Percentiles rank a stretch among this genome's conserved stretches.
These are phyloP conservation scores for Aegilops speltoides DNA, from an alignment of 176 grass and related monocot species.

Conservation along the genomic window DNA sequence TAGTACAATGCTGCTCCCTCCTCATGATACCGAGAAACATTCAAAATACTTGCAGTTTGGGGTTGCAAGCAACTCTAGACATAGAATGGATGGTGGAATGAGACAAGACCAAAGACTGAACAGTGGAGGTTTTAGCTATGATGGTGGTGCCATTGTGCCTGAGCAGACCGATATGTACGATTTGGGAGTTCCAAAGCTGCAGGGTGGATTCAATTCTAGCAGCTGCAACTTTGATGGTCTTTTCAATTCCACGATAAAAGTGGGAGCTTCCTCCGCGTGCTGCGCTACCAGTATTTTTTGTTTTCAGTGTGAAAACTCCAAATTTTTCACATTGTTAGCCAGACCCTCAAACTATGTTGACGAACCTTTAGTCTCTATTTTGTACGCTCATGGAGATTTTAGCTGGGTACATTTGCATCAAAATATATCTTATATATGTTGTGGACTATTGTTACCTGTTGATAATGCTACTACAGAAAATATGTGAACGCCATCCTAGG, in stretches of 20 bases:
- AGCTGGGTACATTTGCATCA: no score
- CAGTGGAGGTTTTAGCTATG: constrained; percentile 44
- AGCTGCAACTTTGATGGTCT: constrained; percentile 73
- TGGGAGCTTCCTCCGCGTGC: no score
- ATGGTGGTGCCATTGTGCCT: constrained; percentile 26
- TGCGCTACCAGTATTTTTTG: no score
- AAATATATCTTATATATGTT: no score
- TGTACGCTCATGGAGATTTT: no score
- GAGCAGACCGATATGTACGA: constrained; percentile 29
- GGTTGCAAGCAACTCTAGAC: constrained; percentile 33
- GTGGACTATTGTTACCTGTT: no score
- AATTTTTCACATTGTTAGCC: no score
- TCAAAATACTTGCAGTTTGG: constrained; percentile 62
- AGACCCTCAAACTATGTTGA: no score
- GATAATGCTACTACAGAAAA: no score
- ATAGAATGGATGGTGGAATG: constrained; percentile 44
- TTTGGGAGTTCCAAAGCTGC: constrained; percentile 50
- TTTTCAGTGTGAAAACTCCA: no score
- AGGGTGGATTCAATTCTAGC: constrained; percentile 56
- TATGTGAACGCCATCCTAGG: no score
- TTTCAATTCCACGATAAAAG: constrained; percentile 88
- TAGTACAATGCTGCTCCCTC: constrained; percentile 27
- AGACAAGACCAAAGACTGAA: constrained; percentile 57
- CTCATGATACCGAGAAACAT: constrained; percentile 22
- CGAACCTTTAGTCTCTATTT: no score